Base-by-base conservation (phyloP, 768 basidiomycete species). In the Nevesoporus exiguus region DNA sequence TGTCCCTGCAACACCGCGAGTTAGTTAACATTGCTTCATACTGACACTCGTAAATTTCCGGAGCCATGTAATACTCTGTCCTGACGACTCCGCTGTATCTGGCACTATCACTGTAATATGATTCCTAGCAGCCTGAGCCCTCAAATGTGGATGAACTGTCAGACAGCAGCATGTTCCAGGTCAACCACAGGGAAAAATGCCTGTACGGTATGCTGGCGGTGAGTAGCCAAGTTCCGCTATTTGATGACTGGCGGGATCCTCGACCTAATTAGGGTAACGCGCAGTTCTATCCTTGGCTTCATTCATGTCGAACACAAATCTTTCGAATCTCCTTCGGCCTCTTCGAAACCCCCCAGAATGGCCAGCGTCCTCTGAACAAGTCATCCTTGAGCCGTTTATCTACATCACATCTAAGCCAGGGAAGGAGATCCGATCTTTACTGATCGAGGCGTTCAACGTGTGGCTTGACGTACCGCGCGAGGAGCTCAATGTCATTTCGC, bases 361-460 rank as follows among this genome's bases (percentile, higher is more conserved):
- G 67, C 40, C 70, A 79, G 81, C 74, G 66, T 47, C 71, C 0
- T 68, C 51, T 9, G 69, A 70, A 44, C 54, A 58, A 0, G 43
- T 61, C 56, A 57, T 98, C 7, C 77, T 96, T 7, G 96, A 98
- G 68, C 96, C 96, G 0, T 98, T 83, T 68, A 81, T 81, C 0
- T 97, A 95, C 70, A 82, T 91, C 41, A 82, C 82, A 8, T 82
- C 87, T 2, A 86, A 86, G 53, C 92, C 92, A 0, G 96, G 97
- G 14, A 98, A 98, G 70, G 96, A 98, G 55, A 87, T 98, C 57
- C 84, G 97, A 11, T 77, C 85, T 0, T 80, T 85, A 62, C 79
- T 99, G 66, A 92, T 96, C 57, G 88, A 86, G 48, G 93, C 96
- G 0, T 98, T 98, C 82, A 96, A 98, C 62, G 34, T 73, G 2